Percentiles rank a stretch among this genome's conserved stretches.
Evolutionary conservation across 805 yeast species (phyloP).

Genomic region (Tetrapisispora pingtungensis): DNA sequence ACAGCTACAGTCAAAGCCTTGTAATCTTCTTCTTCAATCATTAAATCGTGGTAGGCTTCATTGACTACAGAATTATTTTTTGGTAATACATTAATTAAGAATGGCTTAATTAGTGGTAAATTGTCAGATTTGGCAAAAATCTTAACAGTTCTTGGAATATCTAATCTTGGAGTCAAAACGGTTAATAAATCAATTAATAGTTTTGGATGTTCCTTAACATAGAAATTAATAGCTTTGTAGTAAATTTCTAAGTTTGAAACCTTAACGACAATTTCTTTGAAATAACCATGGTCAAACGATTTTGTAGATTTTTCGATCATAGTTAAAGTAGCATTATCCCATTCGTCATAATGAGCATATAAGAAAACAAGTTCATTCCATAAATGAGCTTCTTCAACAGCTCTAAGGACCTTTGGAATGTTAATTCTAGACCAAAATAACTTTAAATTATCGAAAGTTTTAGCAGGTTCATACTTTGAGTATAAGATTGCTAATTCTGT

Average conservation of each 20-base stretch:
- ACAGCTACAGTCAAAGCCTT: slow-evolving; percentile 79
- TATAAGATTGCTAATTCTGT: slow-evolving; percentile 89
- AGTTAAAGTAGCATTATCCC: slow-evolving; percentile 96
- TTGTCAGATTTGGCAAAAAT: slow-evolving; percentile 93
- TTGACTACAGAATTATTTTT: slow-evolving; percentile 88
- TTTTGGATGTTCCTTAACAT: slow-evolving; percentile 85
- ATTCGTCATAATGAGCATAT: slow-evolving; percentile 96
- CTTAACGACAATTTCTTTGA: slow-evolving; percentile 90
- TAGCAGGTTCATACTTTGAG: slow-evolving; percentile 80
- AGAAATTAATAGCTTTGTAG: slow-evolving; percentile 94
- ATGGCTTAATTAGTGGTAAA: slow-evolving; percentile 91
- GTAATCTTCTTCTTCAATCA: slow-evolving; percentile 95
- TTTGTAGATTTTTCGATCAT: slow-evolving; percentile 92
- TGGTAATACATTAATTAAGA: slow-evolving; percentile 80
- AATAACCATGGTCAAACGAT: slow-evolving; percentile 86
- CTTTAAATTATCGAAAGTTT: slow-evolving; percentile 92
- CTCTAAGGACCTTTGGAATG: slow-evolving; percentile 92
- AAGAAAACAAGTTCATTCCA: slow-evolving; percentile 95
- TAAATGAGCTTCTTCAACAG: slow-evolving; percentile 85
- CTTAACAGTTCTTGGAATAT: slow-evolving; percentile 87
- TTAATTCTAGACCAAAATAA: slow-evolving; percentile 97
- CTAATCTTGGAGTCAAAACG: slow-evolving; percentile 79
- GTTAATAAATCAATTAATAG: slow-evolving; percentile 77
- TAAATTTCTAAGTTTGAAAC: slow-evolving; percentile 93
- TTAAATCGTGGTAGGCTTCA: slow-evolving; percentile 87